Evolutionary conservation across 352 stramenopile genomes (phyloP), one percentile per base, ranked within the genome.

Genomic region (Phytophthora cajani): DNA sequence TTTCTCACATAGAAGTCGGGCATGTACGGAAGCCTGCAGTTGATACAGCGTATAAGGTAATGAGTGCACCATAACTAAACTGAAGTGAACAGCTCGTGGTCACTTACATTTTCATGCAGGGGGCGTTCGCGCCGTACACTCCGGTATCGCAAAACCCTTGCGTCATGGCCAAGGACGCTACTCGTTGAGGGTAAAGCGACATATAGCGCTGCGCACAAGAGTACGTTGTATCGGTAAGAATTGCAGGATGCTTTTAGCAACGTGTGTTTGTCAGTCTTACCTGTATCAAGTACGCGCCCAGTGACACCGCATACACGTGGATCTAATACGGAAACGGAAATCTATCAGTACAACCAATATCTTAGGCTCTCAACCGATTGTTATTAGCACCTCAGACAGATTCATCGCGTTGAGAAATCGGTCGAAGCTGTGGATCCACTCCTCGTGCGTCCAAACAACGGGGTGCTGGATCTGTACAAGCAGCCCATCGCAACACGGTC

Each of bases 351-450:
- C 25, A 54, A 30, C 14, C 25, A 27, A 11, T 7, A 6, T 16
- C 19, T 6, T 50, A 57, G 7, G 2, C 8, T 21, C 49, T 25
- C 17, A 23, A 19, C 12, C 11, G 2, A 49, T 30, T 23, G 16
- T 11, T 49, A 12, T 42, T 25, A 23, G 14, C 47, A 84, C 76
- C 65, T 85, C 60, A 5, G 71, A 38, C 4, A 94, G 57, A 46
- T 85, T 76, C 61, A 91, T 72, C 4, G 84, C 82, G 38, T 91
- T 85, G 23, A 94, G 76, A 65, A 94, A 91, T 12, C 86, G 78
- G 47, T 94, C 86, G 50, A 94, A 94, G 70, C 82, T 90, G 64
- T 94, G 85, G 47, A 94, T 80, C 86, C 84, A 92, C 51, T 92
- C 84, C n/a, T 92, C 80, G 14, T 91, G 83, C n/a, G 72, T 91